Base-by-base conservation (phyloP, 2,329 filamentous ascomycete genomes). In the Zymoseptoria passerinii region DNA sequence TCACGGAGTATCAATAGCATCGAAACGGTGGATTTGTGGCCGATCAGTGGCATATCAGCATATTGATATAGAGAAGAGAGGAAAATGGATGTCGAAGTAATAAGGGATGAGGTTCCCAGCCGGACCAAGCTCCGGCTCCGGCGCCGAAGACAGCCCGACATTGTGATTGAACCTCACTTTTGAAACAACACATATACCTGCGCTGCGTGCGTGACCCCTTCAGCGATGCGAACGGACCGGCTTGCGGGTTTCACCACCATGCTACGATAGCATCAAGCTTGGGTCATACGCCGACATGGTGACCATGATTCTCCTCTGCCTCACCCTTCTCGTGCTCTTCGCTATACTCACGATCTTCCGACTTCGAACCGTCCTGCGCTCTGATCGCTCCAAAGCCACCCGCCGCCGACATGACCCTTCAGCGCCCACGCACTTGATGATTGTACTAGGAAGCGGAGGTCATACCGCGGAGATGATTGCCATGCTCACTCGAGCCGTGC, bases 391-490 rank as follows among this genome's bases (percentile, higher is more conserved):
- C 53, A 70, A 67, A 52, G 65, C 67, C 56, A 63, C 54, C 62
- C 65, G 58, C 0, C 28, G 52, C 28, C 65, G 54, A 51, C 71
- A 68, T 55, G 68, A 69, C 19, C 13, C 35, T 16, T 44, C 58
- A n/a, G 54, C 68, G 3, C 76, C 77, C 27, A 78, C 79, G 6
- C 84, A 92, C 72, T 78, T 91, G 56, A 78, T 95, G 29, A 82
- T 95, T 63, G 86, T 97, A 27, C 86, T 97, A 23, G 94, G 94
- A 55, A 95, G 89, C 2, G 94, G 94, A 29, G 94, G 94, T 0
- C 94, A 99, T 75, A 96, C 94, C 0, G 86, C 90, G 52, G 94
- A 99, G 74, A 95, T 99, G 88, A 80, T 96, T 62, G 85, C 87
- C 68, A 88, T 96, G 77, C 83, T 99, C 66, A 77, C 79, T 65